Base-by-base conservation (phyloP, 257 asterid species). In the Rehmannia glutinosa region DNA sequence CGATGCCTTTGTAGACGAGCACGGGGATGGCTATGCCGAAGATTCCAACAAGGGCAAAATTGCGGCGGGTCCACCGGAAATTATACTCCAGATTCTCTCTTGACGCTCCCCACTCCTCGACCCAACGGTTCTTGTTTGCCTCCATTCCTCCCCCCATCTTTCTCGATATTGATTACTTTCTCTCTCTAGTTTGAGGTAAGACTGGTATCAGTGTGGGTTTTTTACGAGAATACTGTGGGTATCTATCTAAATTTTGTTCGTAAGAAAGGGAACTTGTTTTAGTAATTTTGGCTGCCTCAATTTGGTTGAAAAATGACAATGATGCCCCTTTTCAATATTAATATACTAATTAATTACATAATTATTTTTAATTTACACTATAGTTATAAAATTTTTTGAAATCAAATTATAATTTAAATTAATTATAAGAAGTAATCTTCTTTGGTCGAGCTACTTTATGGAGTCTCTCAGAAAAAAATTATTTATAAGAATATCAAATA, bases 91-190 rank as follows among this genome's bases (percentile, higher is more conserved):
- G 91, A 69, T 87, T 89, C 90, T 92, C 98, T 62, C 98, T 83
- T 3, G 94, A 84, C 3, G 90, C 0, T 6, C 71, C 66, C 98
- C 98, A 92, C 0, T 89, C 96, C 75, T 92, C 98, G 70, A 92
- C 81, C 89, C 91, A 92, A 47, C 83, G 90, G 78, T 92, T 89
- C 89, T 84, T 89, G 72, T 87, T 71, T 0, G 85, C 45, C 74
- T 87, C 98, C 98, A 92, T 92, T 60, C 97, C 98, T 51, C 98
- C 98, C 0, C 98, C 97, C 97, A 89, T 92, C 21, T 83, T 82
- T 42, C 57, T 33, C 59, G 28, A 51, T 42, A 7, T 23, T 3
- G 72, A 58, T 33, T 11, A 4, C 62, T 52, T 2, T 33, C 69
- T 62, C 64, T 13, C 72, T 66, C 72, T 50, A 20, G 23, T 25